These are phyloP conservation scores for Sphaerosporella brunnea DNA, from an alignment of 495 filamentous ascomycete genomes.

Conservation along the genomic window DNA sequence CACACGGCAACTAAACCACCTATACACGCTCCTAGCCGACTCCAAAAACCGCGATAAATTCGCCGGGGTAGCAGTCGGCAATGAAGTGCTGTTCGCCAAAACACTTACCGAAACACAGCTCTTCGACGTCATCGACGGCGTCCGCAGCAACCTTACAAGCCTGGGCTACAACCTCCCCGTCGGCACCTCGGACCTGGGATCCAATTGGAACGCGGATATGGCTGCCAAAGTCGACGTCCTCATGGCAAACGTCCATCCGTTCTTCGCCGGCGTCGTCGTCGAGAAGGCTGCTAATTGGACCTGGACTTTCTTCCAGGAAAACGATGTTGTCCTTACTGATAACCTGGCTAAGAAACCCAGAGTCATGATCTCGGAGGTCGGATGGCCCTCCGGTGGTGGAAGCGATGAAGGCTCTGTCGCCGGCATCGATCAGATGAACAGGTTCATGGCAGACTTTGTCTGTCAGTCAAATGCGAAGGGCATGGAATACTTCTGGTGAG, in stretches of 20 bases:
- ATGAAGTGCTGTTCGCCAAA: slow-evolving; percentile 78
- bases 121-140: slow-evolving; percentile 44
- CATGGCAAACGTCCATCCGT: slow-evolving; percentile 96
- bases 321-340: slow-evolving; percentile 42
- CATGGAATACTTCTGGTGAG: slow-evolving; percentile 90
- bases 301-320: slow-evolving; percentile 53
- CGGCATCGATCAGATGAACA: slow-evolving; percentile 68
- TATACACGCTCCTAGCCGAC: slow-evolving; percentile 58
- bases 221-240: slow-evolving; percentile 58
- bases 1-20: slow-evolving; percentile 55
- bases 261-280: slow-evolving; percentile 68
- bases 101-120: slow-evolving; percentile 49
- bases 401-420: slow-evolving; percentile 51
- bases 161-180: slow-evolving; percentile 51
- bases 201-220: slow-evolving; percentile 60
- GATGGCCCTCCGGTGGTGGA: slow-evolving; percentile 79
- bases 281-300: slow-evolving; percentile 65
- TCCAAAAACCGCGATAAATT: slow-evolving; percentile 46
- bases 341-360: slow-evolving; percentile 40
- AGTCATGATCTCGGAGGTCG: slow-evolving; percentile 71
- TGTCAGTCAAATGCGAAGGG: slow-evolving; percentile 61
- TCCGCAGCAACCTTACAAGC: slow-evolving; percentile 52
- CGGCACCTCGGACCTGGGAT: slow-evolving; percentile 80
- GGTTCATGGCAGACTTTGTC: slow-evolving; percentile 70
- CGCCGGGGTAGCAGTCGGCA: slow-evolving; percentile 78